Conservation (phyloP, 495 filamentous ascomycete species). For the Saxophila tyrrhenica region DNA sequence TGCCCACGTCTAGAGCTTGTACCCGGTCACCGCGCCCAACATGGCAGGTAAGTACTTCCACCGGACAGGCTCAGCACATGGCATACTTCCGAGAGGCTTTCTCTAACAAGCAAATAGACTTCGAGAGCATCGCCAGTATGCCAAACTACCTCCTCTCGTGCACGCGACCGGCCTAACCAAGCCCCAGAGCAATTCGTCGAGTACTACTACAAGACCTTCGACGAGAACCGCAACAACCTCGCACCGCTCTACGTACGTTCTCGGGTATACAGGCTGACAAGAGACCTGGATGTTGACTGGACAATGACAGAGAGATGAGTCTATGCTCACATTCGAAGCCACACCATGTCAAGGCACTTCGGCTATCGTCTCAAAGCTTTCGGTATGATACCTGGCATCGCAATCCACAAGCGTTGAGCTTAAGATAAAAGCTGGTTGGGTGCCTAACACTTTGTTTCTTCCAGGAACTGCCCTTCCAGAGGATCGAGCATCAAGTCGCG, state of each 20-base stretch:
- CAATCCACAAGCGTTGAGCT: no score
- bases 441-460: no score
- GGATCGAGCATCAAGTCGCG: slow-evolving; percentile 56
- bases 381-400: slow-evolving; percentile 40
- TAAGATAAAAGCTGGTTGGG: no score
- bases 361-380: slow-evolving; percentile 65
- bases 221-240: slow-evolving; percentile 50
- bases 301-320: slow-evolving; percentile 54
- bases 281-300: not conserved
- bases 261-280: no score
- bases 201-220: slow-evolving; percentile 85
- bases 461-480: slow-evolving; percentile 71
- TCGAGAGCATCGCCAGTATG: slow-evolving; percentile 19
- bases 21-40: not conserved
- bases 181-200: slow-evolving; percentile 66
- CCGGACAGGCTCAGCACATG: no score
- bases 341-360: slow-evolving; percentile 43
- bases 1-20: not conserved
- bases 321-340: slow-evolving; percentile 90
- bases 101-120: slow-evolving; percentile 7
- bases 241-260: slow-evolving; percentile 64
- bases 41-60: not conserved
- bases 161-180: not conserved
- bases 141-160: not conserved
- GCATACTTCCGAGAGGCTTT: no score